Evolutionary conservation across 495 filamentous ascomycete species (phyloP).

Genomic region (Amniculicola lignicola): DNA sequence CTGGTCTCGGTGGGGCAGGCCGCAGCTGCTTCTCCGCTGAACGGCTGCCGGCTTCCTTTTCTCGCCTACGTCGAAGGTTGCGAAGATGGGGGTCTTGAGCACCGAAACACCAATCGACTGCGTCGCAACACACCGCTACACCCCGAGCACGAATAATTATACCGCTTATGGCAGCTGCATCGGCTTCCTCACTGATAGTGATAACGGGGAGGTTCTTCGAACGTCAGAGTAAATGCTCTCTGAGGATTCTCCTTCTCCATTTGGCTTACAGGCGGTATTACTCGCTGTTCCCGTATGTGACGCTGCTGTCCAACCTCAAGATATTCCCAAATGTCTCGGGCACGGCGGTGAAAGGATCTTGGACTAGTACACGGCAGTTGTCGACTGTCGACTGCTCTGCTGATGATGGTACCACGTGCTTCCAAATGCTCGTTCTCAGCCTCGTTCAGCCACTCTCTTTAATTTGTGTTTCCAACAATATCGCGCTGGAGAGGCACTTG

Average conservation of each 20-base stretch:
- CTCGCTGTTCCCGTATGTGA: no score
- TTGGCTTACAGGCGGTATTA: no score
- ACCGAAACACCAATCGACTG: background rate
- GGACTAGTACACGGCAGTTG: background rate
- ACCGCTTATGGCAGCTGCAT: background rate
- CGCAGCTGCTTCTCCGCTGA: constrained; percentile 18
- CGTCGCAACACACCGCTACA: background rate
- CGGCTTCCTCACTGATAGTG: background rate
- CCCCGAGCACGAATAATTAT: background rate
- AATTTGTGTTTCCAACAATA: background rate
- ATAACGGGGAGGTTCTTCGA: no score
- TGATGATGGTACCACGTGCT: no score
- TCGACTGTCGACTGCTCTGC: background rate
- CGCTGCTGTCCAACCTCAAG: no score
- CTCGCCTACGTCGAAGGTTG: background rate
- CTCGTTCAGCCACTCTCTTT: background rate
- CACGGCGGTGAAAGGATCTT: no score
- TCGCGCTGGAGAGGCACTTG: background rate
- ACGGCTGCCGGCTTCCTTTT: constrained; percentile 8
- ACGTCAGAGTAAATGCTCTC: no score
- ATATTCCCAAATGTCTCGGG: no score
- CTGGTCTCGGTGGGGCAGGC: constrained; percentile 4
- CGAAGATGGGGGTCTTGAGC: constrained; percentile 8
- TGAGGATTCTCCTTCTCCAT: no score
- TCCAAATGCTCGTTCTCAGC: no score